These are phyloP conservation scores for Parafenestella ontariensis DNA, from an alignment of 2,329 filamentous ascomycete genomes.

Conservation along the genomic window DNA sequence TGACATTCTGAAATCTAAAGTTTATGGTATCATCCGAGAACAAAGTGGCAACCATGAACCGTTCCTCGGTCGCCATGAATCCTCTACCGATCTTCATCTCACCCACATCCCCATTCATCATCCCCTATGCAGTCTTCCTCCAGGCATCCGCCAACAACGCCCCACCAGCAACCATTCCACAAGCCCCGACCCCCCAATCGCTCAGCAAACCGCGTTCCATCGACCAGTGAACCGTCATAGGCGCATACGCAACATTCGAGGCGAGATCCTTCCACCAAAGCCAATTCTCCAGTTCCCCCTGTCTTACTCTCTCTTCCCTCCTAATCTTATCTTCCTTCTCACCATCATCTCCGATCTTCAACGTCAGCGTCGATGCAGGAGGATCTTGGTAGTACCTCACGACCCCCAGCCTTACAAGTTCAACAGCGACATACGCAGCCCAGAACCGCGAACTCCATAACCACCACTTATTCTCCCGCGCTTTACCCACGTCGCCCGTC, in stretches of 20 bases:
- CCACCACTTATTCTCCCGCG: constrained; percentile 66
- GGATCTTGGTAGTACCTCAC: constrained; percentile 41
- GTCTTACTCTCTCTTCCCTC: constrained; percentile 31
- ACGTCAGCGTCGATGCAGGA: constrained; percentile 8
- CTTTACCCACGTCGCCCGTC: constrained; percentile 54
- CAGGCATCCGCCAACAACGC: constrained; percentile 56
- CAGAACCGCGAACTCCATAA: constrained; percentile 81
- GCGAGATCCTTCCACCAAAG: constrained; percentile 71
- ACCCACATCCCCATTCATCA: neutral
- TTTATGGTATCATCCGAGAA: too few species aligned
- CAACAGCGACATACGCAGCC: constrained; percentile 77
- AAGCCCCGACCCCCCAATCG: constrained; percentile 64
- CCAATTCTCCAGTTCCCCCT: constrained; percentile 40
- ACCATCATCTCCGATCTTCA: constrained; percentile 46
- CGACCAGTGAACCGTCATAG: constrained; percentile 85
- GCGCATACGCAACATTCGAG: constrained; percentile 77
- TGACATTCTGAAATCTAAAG: too few species aligned
- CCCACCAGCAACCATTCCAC: constrained; percentile 61
- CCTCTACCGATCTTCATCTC: too few species aligned
- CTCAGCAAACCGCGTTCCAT: constrained; percentile 63
- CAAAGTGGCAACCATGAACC: too few species aligned
- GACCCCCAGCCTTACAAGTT: constrained; percentile 69
- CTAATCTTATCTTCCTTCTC: constrained; percentile 58
- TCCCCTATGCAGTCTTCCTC: constrained; percentile 45
- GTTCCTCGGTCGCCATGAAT: too few species aligned